phyloP scores from a whole-genome alignment of 2,329 filamentous ascomycete species.

The Fonsecaea monophora region DNA sequence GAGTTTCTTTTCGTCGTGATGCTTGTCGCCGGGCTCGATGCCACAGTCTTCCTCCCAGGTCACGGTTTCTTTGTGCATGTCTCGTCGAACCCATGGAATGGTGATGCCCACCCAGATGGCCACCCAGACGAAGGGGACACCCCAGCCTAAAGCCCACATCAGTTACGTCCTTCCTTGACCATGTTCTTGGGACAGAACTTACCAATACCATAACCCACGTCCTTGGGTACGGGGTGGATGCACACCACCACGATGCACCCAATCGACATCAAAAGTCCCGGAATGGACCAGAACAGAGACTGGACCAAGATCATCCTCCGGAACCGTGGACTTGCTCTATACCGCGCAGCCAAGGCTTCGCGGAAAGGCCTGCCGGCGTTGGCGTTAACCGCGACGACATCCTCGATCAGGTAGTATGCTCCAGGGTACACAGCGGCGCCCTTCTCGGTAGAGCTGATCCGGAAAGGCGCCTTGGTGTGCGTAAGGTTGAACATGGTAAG shows the following conservation, averaged over 20 bases:
- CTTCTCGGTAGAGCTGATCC: conserved; percentile 68
- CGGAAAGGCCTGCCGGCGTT: conserved; percentile 63
- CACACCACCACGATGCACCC: conserved; percentile 58
- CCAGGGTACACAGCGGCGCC: conserved; percentile 65
- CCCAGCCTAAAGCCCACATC: conserved; percentile 47
- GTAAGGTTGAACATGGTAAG: conserved; percentile 34
- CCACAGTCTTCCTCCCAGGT: conserved; percentile 46
- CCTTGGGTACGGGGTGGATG: conserved; percentile 51
- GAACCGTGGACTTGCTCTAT: conserved; percentile 62
- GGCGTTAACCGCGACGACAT: conserved; percentile 71
- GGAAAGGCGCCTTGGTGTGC: conserved; percentile 59
- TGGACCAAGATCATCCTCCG: conserved; percentile 61
- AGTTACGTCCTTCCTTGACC: not conserved
- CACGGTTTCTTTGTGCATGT: conserved; percentile 53
- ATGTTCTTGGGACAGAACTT: conserved; percentile 18
- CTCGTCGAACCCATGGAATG: conserved; percentile 55
- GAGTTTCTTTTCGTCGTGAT: conserved; percentile 23
- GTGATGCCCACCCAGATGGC: conserved; percentile 54
- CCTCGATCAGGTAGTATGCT: conserved; percentile 70
- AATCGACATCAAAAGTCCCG: conserved; percentile 56
- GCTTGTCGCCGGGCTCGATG: conserved; percentile 27
- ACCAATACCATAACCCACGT: conserved; percentile 55
- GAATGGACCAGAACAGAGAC: conserved; percentile 65
- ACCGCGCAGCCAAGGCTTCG: conserved; percentile 58
- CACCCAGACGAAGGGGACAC: conserved; percentile 52